These are phyloP conservation scores for Phytophthora tentaculata DNA, from an alignment of 352 stramenopile genomes.

Conservation along the genomic window DNA sequence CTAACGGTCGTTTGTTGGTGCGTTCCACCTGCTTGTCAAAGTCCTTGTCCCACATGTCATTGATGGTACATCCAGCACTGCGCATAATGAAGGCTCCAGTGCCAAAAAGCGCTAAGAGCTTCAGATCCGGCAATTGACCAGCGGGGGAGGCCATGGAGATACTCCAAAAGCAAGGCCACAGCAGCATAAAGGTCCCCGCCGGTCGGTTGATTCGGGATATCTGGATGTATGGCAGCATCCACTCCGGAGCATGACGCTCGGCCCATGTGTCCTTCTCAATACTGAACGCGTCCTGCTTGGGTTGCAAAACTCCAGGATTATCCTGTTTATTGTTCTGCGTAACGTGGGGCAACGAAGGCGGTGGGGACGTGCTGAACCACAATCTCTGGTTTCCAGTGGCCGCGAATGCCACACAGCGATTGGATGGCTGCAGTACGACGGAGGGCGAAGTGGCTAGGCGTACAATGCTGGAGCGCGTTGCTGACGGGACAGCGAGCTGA, in stretches of 20 bases:
- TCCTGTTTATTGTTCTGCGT: slow-evolving; percentile 7
- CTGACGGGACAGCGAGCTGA: background rate
- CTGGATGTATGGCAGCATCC: slow-evolving; percentile 89
- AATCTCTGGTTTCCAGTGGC: slow-evolving; percentile 23
- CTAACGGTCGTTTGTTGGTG: slow-evolving; percentile 95
- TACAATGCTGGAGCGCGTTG: background rate
- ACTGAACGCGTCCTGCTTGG: slow-evolving; percentile 49
- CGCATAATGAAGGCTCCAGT: slow-evolving; percentile 97
- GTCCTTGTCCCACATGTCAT: slow-evolving; percentile 99
- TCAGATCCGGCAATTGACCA: slow-evolving; percentile 80
- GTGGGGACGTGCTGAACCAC: slow-evolving; percentile 20
- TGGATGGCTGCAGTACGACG: background rate
- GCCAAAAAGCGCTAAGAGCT: slow-evolving; percentile 83
- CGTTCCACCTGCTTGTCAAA: slow-evolving; percentile 96
- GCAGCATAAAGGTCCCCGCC: slow-evolving; percentile 94
- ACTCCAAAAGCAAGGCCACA: slow-evolving; percentile 98
- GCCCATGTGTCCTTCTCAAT: slow-evolving; percentile 90
- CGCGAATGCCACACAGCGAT: slow-evolving; percentile 7
- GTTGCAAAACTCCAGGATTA: background rate
- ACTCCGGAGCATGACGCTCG: slow-evolving; percentile 71
- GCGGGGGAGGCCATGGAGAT: slow-evolving; percentile 93
- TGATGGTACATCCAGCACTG: slow-evolving; percentile 98
- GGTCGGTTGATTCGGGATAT: slow-evolving; percentile 86
- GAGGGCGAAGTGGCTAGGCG: slow-evolving; percentile 6
- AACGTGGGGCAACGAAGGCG: slow-evolving; percentile 3